phyloP scores from a whole-genome alignment of 768 basidiomycete species.

The Termitomyces sp. region DNA sequence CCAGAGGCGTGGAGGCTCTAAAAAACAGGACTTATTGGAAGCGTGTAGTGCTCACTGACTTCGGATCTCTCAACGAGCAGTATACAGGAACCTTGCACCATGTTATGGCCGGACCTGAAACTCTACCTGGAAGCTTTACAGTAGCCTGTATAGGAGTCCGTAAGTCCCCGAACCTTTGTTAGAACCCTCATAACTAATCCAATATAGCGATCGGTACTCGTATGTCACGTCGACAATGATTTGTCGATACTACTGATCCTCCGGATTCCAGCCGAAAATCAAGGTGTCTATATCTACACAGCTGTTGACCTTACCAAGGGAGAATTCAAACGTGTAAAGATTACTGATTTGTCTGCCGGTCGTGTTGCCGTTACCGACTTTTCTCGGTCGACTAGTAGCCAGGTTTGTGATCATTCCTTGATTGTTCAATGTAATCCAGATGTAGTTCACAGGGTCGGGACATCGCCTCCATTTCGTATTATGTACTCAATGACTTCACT shows the following conservation, averaged over 20 bases:
- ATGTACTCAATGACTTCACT: not conserved
- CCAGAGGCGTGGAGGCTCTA: not conserved
- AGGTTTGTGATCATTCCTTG: not conserved
- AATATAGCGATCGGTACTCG: not conserved
- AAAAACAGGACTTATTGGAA: not conserved
- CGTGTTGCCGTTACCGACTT: not conserved
- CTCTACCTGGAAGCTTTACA: not conserved
- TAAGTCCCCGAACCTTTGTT: not conserved
- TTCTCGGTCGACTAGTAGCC: not conserved
- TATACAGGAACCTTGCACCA: slow-evolving; percentile 3
- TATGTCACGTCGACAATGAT: not conserved
- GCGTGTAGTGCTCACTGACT: not conserved
- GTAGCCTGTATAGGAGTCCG: not conserved
- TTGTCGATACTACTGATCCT: not conserved
- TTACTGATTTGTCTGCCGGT: not conserved
- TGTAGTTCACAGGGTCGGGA: not conserved
- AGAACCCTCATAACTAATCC: not conserved
- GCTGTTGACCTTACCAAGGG: not conserved
- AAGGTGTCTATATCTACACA: not conserved
- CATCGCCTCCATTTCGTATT: not conserved
- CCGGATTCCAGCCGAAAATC: not conserved
- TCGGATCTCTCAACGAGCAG: not conserved
- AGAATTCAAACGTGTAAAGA: not conserved
- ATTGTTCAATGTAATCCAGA: not conserved
- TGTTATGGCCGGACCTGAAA: not conserved